Base-by-base conservation (phyloP, 148 eudicot genomes). In the Heliamphora exappendiculata region DNA sequence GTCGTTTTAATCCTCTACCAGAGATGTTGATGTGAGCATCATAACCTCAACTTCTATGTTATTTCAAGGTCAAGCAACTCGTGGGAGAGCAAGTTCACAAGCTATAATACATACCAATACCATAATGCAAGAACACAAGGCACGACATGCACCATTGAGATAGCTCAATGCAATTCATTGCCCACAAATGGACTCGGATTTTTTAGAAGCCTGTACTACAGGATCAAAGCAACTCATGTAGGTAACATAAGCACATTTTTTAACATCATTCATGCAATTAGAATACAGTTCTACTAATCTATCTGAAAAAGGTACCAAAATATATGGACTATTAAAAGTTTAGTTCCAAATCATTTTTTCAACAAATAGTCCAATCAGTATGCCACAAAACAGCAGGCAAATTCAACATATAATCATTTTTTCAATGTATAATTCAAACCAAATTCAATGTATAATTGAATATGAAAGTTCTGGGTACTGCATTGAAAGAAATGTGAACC, bases 401-500 rank as follows among this genome's bases (percentile, higher is more conserved):
- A 41, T 44, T 14, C 20, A 75, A 24, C n/a, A n/a, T n/a, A n/a
- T n/a, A n/a, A n/a, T n/a, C n/a, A n/a, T n/a, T n/a, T n/a, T n/a
- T 49, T 29, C 26, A 39, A 60, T 2, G 31, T 57, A 60, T 60
- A 60, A 28, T 28, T 60, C 70, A 75, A 75, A 41, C 57, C 22
- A 31, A 75, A 24, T 49, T 29, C 26, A 39, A 60, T 2, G 31
- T 57, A 60, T 60, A 60, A 28, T 28, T 60, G 66, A 60, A 31
- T 13, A 9, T 12, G 5, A 60, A 28, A 11, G 66, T 60, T 60
- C 26, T 60, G 17, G 37, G 0, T 0, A 64, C 3, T 0, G 20
- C 22, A 49, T 62, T 0, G 54, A 37, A 63, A 73, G 63, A 70
- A 24, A 50, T 66, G 65, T 49, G 20, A 79, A 94, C 98, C 93